Conservation (phyloP, 2,329 filamentous ascomycete genomes). For the Hypomyces rosellus region DNA sequence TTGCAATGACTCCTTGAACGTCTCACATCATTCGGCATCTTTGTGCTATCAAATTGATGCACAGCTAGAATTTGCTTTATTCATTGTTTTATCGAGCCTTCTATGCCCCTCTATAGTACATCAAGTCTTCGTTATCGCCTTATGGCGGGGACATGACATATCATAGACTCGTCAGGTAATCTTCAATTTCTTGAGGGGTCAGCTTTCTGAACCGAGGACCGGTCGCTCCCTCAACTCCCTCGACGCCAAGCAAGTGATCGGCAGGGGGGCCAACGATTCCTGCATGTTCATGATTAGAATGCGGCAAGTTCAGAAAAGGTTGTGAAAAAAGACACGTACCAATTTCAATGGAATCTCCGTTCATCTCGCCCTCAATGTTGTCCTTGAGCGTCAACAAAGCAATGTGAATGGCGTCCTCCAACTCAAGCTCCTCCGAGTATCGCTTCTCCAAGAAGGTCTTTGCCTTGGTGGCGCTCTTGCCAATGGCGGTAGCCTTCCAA, state of each 20-base stretch:
- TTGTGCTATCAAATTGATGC: not conserved
- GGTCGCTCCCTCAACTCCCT: constrained; percentile 77
- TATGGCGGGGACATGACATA: constrained; percentile 14
- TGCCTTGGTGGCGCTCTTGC: constrained; percentile 94
- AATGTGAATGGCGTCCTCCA: constrained; percentile 98
- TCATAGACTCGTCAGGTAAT: constrained; percentile 98
- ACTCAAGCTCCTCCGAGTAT: constrained; percentile 93
- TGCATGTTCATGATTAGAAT: constrained; percentile 33
- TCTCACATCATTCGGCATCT: not conserved
- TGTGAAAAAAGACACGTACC: constrained; percentile 48
- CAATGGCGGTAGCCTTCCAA: constrained; percentile 98
- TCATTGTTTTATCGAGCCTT: constrained; percentile 9
- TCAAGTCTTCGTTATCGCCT: constrained; percentile 9
- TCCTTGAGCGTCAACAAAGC: constrained; percentile 95
- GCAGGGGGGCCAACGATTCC: constrained; percentile 94
- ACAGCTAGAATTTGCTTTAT: not conserved
- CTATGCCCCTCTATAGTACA: constrained; percentile 11
- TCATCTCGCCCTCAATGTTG: constrained; percentile 99
- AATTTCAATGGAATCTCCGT: constrained; percentile 96
- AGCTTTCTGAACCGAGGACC: constrained; percentile 90
- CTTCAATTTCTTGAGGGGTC: constrained; percentile 96
- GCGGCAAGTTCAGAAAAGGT: not conserved
- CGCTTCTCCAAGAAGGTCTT: constrained; percentile 99
- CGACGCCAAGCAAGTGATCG: constrained; percentile 84
- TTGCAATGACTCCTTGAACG: not conserved